Evolutionary conservation across 768 basidiomycete species (phyloP).

Genomic region (Pisolithus marmoratus): DNA sequence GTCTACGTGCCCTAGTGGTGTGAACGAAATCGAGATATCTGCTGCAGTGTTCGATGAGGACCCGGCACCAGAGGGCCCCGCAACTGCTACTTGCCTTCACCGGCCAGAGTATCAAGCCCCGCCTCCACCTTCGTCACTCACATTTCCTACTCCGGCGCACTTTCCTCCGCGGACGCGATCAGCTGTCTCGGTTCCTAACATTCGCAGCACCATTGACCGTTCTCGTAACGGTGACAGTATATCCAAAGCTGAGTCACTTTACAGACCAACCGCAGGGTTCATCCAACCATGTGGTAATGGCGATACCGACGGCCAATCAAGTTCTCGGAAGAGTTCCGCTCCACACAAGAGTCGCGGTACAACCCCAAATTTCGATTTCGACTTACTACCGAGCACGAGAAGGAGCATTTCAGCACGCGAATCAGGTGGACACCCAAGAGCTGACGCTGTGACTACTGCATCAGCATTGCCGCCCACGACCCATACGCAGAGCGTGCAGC

Average conservation of each 20-base stretch:
- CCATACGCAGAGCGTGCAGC: not conserved
- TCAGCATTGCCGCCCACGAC: not conserved
- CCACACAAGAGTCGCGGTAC: conserved; percentile 8
- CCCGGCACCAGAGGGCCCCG: conserved; percentile 40
- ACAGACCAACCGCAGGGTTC: conserved; percentile 26
- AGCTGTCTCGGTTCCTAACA: not conserved
- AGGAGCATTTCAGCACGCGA: not conserved
- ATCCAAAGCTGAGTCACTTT: conserved; percentile 2
- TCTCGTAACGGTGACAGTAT: conserved; percentile 1
- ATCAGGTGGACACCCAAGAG: not conserved
- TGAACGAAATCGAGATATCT: conserved; percentile 32
- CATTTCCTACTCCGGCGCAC: conserved; percentile 15
- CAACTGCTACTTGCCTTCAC: conserved; percentile 34
- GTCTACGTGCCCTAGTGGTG: conserved; percentile 9
- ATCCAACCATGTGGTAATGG: conserved; percentile 14
- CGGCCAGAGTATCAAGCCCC: conserved; percentile 21
- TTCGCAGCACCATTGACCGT: conserved; percentile 1
- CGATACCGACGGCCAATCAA: conserved; percentile 2
- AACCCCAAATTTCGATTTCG: conserved; percentile 23
- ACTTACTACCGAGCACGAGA: conserved; percentile 13
- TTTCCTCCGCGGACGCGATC: conserved; percentile 6
- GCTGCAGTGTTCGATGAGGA: conserved; percentile 41
- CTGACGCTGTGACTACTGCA: not conserved
- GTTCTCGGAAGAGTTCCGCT: conserved; percentile 1
- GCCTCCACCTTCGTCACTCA: conserved; percentile 12